These are phyloP conservation scores for Nicotiana attenuata DNA, from an alignment of 257 asterid species.

Conservation along the genomic window DNA sequence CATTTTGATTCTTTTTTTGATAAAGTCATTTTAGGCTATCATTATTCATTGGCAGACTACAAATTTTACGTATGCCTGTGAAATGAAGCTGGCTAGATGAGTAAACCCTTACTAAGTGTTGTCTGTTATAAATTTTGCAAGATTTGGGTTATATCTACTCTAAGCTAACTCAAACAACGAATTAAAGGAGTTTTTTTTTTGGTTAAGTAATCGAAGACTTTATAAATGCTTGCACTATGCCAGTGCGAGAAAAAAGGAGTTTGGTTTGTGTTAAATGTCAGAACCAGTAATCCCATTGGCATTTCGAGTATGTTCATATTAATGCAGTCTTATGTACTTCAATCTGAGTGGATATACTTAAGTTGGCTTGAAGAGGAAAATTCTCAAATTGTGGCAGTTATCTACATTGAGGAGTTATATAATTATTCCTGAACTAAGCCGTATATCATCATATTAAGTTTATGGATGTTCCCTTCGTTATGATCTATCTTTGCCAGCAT, in stretches of 20 bases:
- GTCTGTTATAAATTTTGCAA: neutral
- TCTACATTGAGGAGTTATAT: neutral
- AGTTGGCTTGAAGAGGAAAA: neutral
- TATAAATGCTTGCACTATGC: too few relatives aligned
- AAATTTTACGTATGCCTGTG: neutral
- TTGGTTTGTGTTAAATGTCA: neutral
- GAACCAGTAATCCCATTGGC: neutral
- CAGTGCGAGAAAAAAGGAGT: neutral
- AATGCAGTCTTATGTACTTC: neutral
- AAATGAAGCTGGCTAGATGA: neutral
- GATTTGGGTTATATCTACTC: neutral
- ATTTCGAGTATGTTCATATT: neutral
- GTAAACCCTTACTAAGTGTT: neutral
- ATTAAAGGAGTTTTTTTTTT: neutral
- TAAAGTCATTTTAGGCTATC: neutral
- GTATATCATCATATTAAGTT: neutral
- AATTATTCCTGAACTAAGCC: neutral
- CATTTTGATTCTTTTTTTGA: neutral
- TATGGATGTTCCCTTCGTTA: neutral
- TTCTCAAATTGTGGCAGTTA: neutral
- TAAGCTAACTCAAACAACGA: neutral
- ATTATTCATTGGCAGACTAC: neutral
- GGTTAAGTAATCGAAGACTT: too few relatives aligned
- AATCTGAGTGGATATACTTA: neutral
- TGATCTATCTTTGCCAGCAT: neutral